Percentiles rank a stretch among this genome's conserved stretches.
Conservation (phyloP, 2,329 filamentous ascomycete genomes). For the Fusarium beomiforme region DNA sequence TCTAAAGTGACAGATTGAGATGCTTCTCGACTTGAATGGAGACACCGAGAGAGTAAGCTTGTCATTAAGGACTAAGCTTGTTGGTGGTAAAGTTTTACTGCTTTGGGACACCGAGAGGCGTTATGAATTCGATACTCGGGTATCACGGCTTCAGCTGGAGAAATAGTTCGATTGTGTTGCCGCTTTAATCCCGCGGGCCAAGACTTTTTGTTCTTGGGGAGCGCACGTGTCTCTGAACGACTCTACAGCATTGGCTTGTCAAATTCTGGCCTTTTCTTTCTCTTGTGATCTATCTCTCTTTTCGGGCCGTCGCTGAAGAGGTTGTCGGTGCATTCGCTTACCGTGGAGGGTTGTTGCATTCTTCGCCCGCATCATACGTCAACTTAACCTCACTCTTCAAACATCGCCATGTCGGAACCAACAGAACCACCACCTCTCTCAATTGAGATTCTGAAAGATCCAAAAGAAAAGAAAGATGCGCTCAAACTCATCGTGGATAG, state of each 20-base stretch:
- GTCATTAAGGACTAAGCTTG: slow-evolving; percentile 28
- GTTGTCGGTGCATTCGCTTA: background rate
- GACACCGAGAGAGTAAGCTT: slow-evolving; percentile 31
- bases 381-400: background rate
- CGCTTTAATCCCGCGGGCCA: slow-evolving; percentile 24
- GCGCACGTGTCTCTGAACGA: background rate
- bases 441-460: slow-evolving; percentile 62
- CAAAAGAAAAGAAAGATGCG: slow-evolving; percentile 71
- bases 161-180: slow-evolving; percentile 1
- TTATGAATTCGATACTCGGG: slow-evolving; percentile 2
- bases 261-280: background rate
- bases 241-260: background rate
- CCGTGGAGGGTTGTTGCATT: background rate
- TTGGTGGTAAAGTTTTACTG: slow-evolving; percentile 29
- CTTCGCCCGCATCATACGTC: background rate
- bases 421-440: slow-evolving; percentile 66
- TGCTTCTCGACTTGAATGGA: background rate
- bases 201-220: background rate
- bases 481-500: slow-evolving; percentile 81
- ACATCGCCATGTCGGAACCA: slow-evolving; percentile 10
- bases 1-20: background rate
- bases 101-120: slow-evolving; percentile 36
- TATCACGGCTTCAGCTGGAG: slow-evolving; percentile 33
- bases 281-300: background rate
- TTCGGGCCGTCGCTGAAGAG: background rate